Evolutionary conservation across 257 asterid genomes (phyloP).

Genomic region (Solanum habrochaites): DNA sequence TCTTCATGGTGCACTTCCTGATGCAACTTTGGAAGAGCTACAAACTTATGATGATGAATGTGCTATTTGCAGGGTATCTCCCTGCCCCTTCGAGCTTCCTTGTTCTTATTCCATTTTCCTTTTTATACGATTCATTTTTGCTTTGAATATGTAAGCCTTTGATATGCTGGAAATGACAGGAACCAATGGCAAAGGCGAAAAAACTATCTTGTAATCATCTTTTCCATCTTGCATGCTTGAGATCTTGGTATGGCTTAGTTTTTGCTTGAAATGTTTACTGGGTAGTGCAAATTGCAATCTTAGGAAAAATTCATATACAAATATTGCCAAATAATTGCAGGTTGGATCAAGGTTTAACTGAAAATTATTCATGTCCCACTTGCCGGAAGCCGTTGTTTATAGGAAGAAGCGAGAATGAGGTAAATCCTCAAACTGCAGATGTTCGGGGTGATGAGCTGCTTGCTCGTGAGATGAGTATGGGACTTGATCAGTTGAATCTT

Average conservation of each 20-base stretch:
- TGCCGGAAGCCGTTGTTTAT: slow-evolving; percentile 87
- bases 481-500: slow-evolving; percentile 54
- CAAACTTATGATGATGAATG: slow-evolving; percentile 85
- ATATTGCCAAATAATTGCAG: slow-evolving; percentile 23
- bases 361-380: slow-evolving; percentile 92
- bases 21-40: slow-evolving; percentile 79
- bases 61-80: slow-evolving; percentile 86
- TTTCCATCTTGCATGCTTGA: slow-evolving; percentile 88
- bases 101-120: background rate
- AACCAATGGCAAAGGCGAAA: slow-evolving; percentile 97
- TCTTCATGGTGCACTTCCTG: slow-evolving; percentile 93
- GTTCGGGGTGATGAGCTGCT: slow-evolving; percentile 80
- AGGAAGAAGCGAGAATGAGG: slow-evolving; percentile 39
- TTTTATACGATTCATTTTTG: background rate
- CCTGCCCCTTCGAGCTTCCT: background rate
- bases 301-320: slow-evolving; percentile 1
- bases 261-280: background rate
- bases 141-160: slow-evolving; percentile 9
- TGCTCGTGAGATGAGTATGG: slow-evolving; percentile 78
- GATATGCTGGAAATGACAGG: slow-evolving; percentile 36
- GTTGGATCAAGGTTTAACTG: slow-evolving; percentile 84
- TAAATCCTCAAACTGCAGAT: slow-evolving; percentile 33
- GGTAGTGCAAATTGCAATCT: background rate
- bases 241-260: slow-evolving; percentile 61
- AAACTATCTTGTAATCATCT: slow-evolving; percentile 83